Conservation (phyloP, 768 basidiomycete genomes). For the Amanita phalloides region DNA sequence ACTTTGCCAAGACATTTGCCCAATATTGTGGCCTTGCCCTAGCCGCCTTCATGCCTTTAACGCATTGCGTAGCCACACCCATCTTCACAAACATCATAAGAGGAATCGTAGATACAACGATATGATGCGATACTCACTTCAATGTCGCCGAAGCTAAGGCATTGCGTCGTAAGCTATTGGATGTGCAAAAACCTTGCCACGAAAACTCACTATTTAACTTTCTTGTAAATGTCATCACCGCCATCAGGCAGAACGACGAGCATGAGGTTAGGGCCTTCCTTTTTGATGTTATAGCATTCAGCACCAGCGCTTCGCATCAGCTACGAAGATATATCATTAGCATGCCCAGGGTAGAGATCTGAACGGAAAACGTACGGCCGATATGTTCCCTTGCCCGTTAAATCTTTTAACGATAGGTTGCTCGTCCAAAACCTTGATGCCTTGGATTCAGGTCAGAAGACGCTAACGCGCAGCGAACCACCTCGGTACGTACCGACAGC, state of each 20-base stretch:
- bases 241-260: conserved; percentile 65
- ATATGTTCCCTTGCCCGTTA: conserved; percentile 47
- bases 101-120: no score
- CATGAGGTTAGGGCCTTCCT: conserved; percentile 40
- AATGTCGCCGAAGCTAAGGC: conserved; percentile 52
- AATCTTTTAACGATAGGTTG: conserved; percentile 38
- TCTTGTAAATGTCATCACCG: conserved; percentile 63
- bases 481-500: conserved; percentile 45
- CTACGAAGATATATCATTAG: no score
- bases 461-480: background rate
- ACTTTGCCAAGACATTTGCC: conserved; percentile 78
- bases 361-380: conserved; percentile 10
- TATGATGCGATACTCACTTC: conserved; percentile 10
- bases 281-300: conserved; percentile 15
- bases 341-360: no score
- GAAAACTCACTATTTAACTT: conserved; percentile 62
- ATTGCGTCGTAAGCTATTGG: background rate
- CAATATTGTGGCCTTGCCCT: conserved; percentile 68
- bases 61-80: conserved; percentile 74
- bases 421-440: conserved; percentile 41
- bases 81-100: conserved; percentile 24
- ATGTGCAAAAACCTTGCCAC: background rate
- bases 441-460: conserved; percentile 26
- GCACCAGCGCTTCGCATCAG: no score
- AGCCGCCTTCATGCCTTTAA: conserved; percentile 52